Evolutionary conservation across 2,329 filamentous ascomycete genomes (phyloP), one percentile per base, ranked within the genome.

Genomic region (Plenodomus tracheiphilus): DNA sequence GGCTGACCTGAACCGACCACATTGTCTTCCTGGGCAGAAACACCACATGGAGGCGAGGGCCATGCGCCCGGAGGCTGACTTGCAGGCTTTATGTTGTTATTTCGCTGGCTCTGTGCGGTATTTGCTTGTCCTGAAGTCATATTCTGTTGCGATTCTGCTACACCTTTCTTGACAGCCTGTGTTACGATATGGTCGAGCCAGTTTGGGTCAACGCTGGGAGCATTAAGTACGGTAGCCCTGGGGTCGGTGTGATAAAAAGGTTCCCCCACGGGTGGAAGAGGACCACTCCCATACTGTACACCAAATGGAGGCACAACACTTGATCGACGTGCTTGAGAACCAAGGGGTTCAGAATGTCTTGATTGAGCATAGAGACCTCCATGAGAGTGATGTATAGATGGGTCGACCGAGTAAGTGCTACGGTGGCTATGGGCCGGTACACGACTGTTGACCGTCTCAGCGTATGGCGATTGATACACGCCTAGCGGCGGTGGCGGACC

Each of bases 281-380:
- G 64, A 9, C 65, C 63, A 22, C 54, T 59, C 13, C 65, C 66
- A 15, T 69, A 69, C 19, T 64, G 58, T n/a, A 60, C 54, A 3
- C 49, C 57, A 4, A 49, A 32, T 15, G 49, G 36, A 28, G 58
- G 49, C 25, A 55, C 41, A 11, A 46, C 41, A 0, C 38, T 44
- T 15, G 34, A n/a, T 35, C 19, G 45, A 7, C 36, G 53, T 16
- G 51, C 43, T 1, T 40, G 19, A 7, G 58, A 56, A 10, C 51
- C 60, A 7, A 59, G 19, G 4, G 52, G 43, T 38, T 48, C 48
- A 10, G 53, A 54, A 19, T 42, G 47, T 18, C 46, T 46, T 2
- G 60, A 54, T 2, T 35, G 3, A 17, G 20, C 3, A 13, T 4
- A 2, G 25, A 15, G 8, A 41, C 8, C 3, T 20, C 32, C 25